phyloP scores from a whole-genome alignment of 805 yeast genomes.

The Cyberlindnera japonica region DNA sequence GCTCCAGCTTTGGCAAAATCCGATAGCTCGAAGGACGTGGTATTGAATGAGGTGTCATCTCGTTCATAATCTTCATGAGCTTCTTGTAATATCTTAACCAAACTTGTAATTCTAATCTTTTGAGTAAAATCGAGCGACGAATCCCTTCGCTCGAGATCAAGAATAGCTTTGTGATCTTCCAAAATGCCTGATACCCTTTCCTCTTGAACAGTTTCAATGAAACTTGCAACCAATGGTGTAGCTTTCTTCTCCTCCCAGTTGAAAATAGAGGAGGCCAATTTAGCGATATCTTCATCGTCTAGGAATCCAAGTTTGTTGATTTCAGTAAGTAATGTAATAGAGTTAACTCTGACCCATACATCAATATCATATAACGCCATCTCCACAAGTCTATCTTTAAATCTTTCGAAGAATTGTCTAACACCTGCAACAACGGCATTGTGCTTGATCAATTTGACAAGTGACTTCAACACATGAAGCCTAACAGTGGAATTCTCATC shows the following conservation, averaged over 20 bases:
- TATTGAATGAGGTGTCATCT: constrained; percentile 2
- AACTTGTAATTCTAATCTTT: constrained; percentile 27
- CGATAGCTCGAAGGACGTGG: constrained; percentile 11
- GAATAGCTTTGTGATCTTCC: constrained; percentile 33
- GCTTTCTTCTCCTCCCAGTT: constrained; percentile 28
- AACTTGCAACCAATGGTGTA: constrained; percentile 49
- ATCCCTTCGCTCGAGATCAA: constrained; percentile 26
- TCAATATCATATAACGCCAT: constrained; percentile 59
- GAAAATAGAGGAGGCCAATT: constrained; percentile 42
- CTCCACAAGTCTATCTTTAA: constrained; percentile 59
- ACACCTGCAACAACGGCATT: constrained; percentile 54
- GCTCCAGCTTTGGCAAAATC: constrained; percentile 28
- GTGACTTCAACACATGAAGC: constrained; percentile 54
- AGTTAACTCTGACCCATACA: constrained; percentile 45
- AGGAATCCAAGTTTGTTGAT: constrained; percentile 59
- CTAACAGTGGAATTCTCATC: constrained; percentile 63
- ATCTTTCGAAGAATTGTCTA: constrained; percentile 74
- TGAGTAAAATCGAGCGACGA: constrained; percentile 29
- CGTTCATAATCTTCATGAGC: constrained; percentile 21
- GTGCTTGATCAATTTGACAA: constrained; percentile 47
- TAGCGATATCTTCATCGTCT: constrained; percentile 51
- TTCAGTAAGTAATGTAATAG: constrained; percentile 51
- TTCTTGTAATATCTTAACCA: constrained; percentile 30
- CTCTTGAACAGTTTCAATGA: constrained; percentile 43
- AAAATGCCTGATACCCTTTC: constrained; percentile 36